These are phyloP conservation scores for Xanthoconium separans DNA, from an alignment of 1,284 basidiomycete genomes.

Conservation along the genomic window DNA sequence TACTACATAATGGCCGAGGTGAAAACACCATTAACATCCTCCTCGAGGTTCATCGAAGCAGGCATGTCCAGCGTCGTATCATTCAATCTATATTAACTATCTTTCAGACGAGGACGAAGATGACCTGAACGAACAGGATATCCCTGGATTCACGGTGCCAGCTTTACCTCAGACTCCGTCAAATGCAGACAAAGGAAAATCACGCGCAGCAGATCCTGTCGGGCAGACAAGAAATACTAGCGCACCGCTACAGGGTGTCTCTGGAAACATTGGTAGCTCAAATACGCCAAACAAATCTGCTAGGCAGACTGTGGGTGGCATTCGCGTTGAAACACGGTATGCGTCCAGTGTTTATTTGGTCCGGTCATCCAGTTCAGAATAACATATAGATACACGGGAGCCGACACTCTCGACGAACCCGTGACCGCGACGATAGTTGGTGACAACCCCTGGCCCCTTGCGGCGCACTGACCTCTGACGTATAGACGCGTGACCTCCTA, in stretches of 20 bases:
- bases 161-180: conserved; percentile 39
- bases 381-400: conserved; percentile 66
- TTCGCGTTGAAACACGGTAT: conserved; percentile 84
- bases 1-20: conserved; percentile 33
- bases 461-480: conserved; percentile 8
- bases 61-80: conserved; percentile 36
- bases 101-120: conserved; percentile 64
- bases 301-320: conserved; percentile 74
- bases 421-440: conserved; percentile 85
- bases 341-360: conserved; percentile 19
- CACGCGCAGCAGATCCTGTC: conserved; percentile 58
- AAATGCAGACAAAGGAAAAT: conserved; percentile 63
- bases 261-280: conserved; percentile 72
- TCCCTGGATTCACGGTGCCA: conserved; percentile 74
- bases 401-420: conserved; percentile 90
- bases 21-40: conserved; percentile 55
- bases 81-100: conserved; percentile 2
- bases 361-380: background rate
- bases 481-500: conserved; percentile 80
- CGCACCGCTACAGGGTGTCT: conserved; percentile 42
- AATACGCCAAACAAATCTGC: conserved; percentile 40
- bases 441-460: conserved; percentile 16
- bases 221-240: conserved; percentile 41
- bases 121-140: conserved; percentile 75
- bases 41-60: conserved; percentile 75